These are phyloP conservation scores for Graphilbum fragrans DNA, from an alignment of 2,329 filamentous ascomycete species.

Conservation along the genomic window DNA sequence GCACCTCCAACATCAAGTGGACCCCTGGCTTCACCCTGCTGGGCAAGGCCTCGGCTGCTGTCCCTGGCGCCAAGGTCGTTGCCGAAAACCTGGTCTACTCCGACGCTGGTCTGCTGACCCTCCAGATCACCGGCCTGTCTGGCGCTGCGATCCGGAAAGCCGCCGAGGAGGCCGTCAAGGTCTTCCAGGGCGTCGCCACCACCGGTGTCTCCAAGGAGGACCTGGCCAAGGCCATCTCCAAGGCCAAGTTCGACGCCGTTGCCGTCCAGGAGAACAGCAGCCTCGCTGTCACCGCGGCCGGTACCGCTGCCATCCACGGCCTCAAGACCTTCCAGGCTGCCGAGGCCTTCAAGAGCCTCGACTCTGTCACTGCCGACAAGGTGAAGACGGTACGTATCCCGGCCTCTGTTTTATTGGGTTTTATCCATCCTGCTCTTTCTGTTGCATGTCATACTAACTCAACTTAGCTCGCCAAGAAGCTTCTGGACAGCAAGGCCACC, in stretches of 20 bases:
- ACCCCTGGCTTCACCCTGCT: slow-evolving; percentile 84
- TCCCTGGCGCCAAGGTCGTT: slow-evolving; percentile 57
- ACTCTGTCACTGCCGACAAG: slow-evolving; percentile 70
- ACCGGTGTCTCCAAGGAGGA: slow-evolving; percentile 67
- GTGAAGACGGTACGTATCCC: slow-evolving; percentile 62
- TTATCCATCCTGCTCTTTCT: neutral
- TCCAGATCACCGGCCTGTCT: slow-evolving; percentile 61
- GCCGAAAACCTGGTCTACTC: slow-evolving; percentile 81
- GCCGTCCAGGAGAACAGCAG: slow-evolving; percentile 69
- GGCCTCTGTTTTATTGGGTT: neutral
- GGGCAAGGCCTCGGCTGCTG: slow-evolving; percentile 60
- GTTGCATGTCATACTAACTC: neutral
- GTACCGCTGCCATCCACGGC: slow-evolving; percentile 69
- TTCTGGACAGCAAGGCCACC: slow-evolving; percentile 79
- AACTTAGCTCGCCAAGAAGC: slow-evolving; percentile 73
- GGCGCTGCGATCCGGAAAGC: slow-evolving; percentile 62
- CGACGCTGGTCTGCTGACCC: slow-evolving; percentile 79
- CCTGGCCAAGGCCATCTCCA: slow-evolving; percentile 79
- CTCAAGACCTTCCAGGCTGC: slow-evolving; percentile 76
- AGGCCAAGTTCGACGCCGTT: slow-evolving; percentile 86
- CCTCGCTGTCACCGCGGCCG: slow-evolving; percentile 70
- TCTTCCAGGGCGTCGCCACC: slow-evolving; percentile 67
- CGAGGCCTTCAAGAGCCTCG: slow-evolving; percentile 46
- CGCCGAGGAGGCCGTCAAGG: slow-evolving; percentile 65
- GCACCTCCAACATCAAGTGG: slow-evolving; percentile 91